phyloP scores from a whole-genome alignment of 2,329 filamentous ascomycete species.

The Elsinoe fawcettii region DNA sequence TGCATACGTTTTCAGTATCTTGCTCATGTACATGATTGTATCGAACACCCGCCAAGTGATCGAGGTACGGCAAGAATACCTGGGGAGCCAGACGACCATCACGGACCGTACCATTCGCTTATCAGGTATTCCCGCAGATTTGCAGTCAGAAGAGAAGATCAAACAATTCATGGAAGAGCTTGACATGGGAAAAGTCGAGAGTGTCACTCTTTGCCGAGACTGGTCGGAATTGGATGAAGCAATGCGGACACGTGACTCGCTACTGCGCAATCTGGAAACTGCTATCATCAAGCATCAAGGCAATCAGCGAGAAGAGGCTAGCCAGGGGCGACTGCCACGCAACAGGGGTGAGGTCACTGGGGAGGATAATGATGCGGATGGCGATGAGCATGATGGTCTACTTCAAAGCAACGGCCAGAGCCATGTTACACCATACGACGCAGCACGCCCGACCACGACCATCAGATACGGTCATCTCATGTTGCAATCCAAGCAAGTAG shows the following conservation, averaged over 20 bases:
- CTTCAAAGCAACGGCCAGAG: slow-evolving; percentile 41
- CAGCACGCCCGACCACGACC: slow-evolving; percentile 57
- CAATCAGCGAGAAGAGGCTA: slow-evolving; percentile 24
- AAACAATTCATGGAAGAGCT: slow-evolving; percentile 81
- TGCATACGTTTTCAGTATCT: slow-evolving; percentile 78
- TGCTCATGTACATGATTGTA: slow-evolving; percentile 77
- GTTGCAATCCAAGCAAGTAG: slow-evolving; percentile 63
- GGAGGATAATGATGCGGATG: slow-evolving; percentile 26
- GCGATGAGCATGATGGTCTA: slow-evolving; percentile 53
- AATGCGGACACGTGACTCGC: slow-evolving; percentile 56
- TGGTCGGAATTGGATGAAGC: slow-evolving; percentile 76
- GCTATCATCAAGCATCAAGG: slow-evolving; percentile 49
- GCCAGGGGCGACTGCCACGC: background rate
- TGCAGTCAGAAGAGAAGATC: slow-evolving; percentile 75
- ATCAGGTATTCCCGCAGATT: slow-evolving; percentile 72
- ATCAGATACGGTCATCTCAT: slow-evolving; percentile 73
- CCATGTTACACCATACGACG: slow-evolving; percentile 38
- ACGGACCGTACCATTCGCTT: slow-evolving; percentile 90
- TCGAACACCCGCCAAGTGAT: slow-evolving; percentile 80
- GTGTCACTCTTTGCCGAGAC: slow-evolving; percentile 74
- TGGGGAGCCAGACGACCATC: slow-evolving; percentile 89
- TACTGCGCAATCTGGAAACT: slow-evolving; percentile 69
- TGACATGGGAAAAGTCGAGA: slow-evolving; percentile 82
- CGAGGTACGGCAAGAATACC: slow-evolving; percentile 75
- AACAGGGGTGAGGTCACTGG: background rate